Base-by-base conservation (phyloP, 371 early-diverging fungal genomes). In the Smittium mucronatum region DNA sequence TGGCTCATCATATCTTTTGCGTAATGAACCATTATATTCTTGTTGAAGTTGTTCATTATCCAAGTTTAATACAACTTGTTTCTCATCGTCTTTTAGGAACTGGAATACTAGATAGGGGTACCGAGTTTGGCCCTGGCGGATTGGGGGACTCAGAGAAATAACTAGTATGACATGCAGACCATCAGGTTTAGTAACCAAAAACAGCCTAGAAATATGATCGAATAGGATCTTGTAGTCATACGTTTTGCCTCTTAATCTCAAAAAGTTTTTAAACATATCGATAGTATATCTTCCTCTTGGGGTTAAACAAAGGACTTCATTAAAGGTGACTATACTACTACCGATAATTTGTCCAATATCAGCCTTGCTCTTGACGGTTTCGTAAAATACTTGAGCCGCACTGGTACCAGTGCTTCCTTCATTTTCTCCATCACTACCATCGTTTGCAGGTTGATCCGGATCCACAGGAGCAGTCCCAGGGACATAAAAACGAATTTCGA, bases 101-200 rank as follows among this genome's bases (percentile, higher is more conserved):
- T 97, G 95, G 81, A 98, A 88, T 16, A 97, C 97, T 75, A 99
- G 75, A 82, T 91, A 95, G 2, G 95, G 93, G 82, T 99, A 98
- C 75, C 91, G 85, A 30, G 99, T 99, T 78, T 99, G 98, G 64
- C 99, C 99, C 81, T 99, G 99, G 64, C 98, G 87, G 65, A 99
- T 81, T 21, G 99, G 98, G 61, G 98, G 97, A 72, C 96, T 95
- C 73, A 99, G 83, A 33, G 90, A 92, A 69, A 99, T 85, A 33
- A 98, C 91, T 75, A 99, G 91, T 79, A 93, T 78, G 34, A 86
- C 88, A 74, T 95, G 95, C 66, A 90, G 76, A 70, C 93, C 97
- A 71, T 97, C 97, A 2, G 95, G 94, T 80, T 94, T 94, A 35
- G 93, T 89, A 25, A 98, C 80, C 74, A 93, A 81, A 73, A 95